Base-by-base conservation (phyloP, 345 rosid genomes). In the Camelina neglecta region DNA sequence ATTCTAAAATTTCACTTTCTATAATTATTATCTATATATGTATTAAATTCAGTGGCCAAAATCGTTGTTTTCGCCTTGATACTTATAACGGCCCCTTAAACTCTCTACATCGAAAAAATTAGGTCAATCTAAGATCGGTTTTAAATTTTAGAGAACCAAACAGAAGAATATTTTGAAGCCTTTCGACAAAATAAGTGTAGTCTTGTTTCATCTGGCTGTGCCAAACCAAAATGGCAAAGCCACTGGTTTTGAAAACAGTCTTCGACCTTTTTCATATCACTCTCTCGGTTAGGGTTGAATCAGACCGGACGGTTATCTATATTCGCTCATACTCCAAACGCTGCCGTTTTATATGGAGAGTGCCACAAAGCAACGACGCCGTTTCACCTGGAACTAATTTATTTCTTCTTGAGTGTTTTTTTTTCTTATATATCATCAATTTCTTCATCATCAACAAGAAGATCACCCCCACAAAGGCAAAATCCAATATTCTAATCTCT, bases 401-500 rank as follows among this genome's bases (percentile, higher is more conserved):
- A 7, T 55, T 41, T 45, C 7, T 42, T 58, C 20, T 1, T 5
- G 29, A 23, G 15, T 64, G 39, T 1, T 33, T 1, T 1, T 33
- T 1, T 33, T 42, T 11, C n/a, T 23, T 21, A 20, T 5, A 23
- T 8, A 49, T 21, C 75, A 48, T 36, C 47, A 4, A 35, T 35
- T 18, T 18, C 18, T 18, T 11, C 15, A 47, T 15, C 48, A 38
- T 38, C 8, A 47, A n/a, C 42, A 71, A 35, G 62, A 73, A 35
- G 62, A 73, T 73, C n/a, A 54, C 42, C 78, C 65, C 15, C 56
- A 64, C 31, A 29, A 26, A 35, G 44, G 63, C 76, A 62, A 42
- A 65, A 73, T 53, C 11, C 31, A 50, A 45, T 45, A 51, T 20
- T 20, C 29, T 49, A 23, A 29, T 29, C 4, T 11, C 66, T 62